Evolutionary conservation across 495 filamentous ascomycete genomes (phyloP).

Genomic region (Barbatosphaeria neglecta): DNA sequence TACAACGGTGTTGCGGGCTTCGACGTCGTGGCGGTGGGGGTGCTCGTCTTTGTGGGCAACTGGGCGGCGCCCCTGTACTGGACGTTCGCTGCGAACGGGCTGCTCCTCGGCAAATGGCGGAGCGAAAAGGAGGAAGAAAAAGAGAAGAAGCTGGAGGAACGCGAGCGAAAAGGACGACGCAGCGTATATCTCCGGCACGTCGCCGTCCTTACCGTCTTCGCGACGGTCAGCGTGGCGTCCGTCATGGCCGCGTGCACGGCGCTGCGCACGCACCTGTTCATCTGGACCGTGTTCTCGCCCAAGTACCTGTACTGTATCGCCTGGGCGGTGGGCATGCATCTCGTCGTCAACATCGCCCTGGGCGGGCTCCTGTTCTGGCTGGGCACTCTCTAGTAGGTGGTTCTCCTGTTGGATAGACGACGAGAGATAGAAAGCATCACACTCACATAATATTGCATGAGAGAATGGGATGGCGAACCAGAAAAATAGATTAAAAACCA

Average conservation of each 20-base stretch:
- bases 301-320: constrained; percentile 89
- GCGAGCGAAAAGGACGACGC: neutral
- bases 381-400: constrained; percentile 14
- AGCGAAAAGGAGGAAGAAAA: constrained; percentile 3
- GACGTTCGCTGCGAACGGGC: constrained; percentile 46
- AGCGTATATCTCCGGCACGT: constrained; percentile 35
- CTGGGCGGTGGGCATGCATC: constrained; percentile 76
- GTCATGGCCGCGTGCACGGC: constrained; percentile 85
- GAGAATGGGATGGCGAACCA: no score
- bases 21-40: constrained; percentile 54
- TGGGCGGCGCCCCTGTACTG: constrained; percentile 92
- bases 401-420: no score
- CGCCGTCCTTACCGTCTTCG: constrained; percentile 53
- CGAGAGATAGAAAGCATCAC: no score
- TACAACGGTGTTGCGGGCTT: constrained; percentile 73
- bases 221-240: constrained; percentile 44
- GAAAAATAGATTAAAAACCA: no score
- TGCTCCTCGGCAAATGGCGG: constrained; percentile 26
- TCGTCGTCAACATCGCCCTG: constrained; percentile 51
- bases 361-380: constrained; percentile 46
- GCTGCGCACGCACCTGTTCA: constrained; percentile 82
- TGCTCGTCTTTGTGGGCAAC: constrained; percentile 77
- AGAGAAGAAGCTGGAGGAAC: neutral
- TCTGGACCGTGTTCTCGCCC: constrained; percentile 97
- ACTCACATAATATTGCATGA: no score